Percentiles rank a stretch among this genome's conserved stretches.
Evolutionary conservation across 2,329 filamentous ascomycete genomes (phyloP).

Genomic region (Eurotiales sp.): DNA sequence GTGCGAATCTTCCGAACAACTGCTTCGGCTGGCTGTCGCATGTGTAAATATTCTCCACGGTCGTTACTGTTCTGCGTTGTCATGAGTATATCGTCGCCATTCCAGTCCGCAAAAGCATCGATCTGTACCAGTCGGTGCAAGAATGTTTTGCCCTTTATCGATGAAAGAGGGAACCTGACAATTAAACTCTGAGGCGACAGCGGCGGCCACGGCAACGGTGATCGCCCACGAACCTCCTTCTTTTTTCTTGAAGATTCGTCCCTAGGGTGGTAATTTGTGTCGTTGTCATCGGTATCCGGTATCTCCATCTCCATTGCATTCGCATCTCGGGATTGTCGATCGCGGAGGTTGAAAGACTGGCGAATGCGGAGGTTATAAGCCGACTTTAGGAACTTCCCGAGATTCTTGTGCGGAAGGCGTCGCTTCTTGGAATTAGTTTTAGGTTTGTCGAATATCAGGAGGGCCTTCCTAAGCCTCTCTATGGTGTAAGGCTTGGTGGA

Average conservation of each 20-base stretch:
- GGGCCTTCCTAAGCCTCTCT: constrained; percentile 8
- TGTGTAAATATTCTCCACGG: constrained; percentile 9
- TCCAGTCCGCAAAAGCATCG: background rate
- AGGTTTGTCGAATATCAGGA: constrained; percentile 5
- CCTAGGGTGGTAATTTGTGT: background rate
- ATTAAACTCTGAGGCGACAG: background rate
- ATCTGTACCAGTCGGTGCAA: constrained; percentile 1
- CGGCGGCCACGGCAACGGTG: too few relatives aligned
- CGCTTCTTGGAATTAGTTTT: constrained; percentile 24
- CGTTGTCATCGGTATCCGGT: constrained; percentile 2
- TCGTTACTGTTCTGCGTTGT: background rate
- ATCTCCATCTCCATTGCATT: constrained; percentile 2
- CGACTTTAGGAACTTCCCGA: constrained; percentile 5
- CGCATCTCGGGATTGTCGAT: constrained; percentile 1
- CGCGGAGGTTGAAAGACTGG: constrained; percentile 16
- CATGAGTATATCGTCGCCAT: background rate
- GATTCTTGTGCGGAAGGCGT: constrained; percentile 18
- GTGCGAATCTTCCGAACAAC: background rate
- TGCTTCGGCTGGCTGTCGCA: constrained; percentile 2
- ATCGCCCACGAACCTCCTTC: too few relatives aligned
- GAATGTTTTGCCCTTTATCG: constrained; percentile 2
- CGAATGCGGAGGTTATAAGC: constrained; percentile 19
- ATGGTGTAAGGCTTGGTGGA: constrained; percentile 7
- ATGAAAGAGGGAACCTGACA: constrained; percentile 1
- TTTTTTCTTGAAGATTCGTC: background rate